Evolutionary conservation across 2,329 filamentous ascomycete genomes (phyloP).

Genomic region (Alternaria sp.): DNA sequence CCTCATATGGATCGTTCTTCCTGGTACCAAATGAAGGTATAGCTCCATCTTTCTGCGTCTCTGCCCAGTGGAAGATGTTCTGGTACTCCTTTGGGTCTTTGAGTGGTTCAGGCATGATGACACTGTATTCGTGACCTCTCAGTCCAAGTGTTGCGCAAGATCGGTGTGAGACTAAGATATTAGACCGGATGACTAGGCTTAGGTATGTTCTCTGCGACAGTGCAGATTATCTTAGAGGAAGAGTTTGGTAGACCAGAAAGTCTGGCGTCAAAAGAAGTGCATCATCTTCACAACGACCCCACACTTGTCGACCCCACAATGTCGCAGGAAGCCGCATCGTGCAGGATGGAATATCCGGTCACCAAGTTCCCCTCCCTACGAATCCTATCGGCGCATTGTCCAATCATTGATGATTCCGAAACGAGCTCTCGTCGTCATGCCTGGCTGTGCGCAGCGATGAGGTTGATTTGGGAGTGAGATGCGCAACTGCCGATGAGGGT

Average conservation of each 20-base stretch:
- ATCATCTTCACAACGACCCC: constrained; percentile 11
- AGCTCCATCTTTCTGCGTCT: constrained; percentile 66
- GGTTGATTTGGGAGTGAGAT: constrained; percentile 1
- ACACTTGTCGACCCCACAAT: constrained; percentile 23
- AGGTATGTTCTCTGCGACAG: not conserved
- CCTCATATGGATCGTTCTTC: constrained; percentile 65
- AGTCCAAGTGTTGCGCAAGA: not conserved
- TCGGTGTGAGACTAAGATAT: constrained; percentile 5
- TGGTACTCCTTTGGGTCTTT: constrained; percentile 51
- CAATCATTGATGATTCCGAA: constrained; percentile 30
- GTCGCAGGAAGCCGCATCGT: constrained; percentile 3
- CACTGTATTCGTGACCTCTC: not conserved
- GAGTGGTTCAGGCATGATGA: constrained; percentile 36
- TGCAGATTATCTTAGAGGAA: not conserved
- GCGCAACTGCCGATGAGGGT: constrained; percentile 38
- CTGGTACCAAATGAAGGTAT: constrained; percentile 64
- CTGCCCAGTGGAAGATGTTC: constrained; percentile 61
- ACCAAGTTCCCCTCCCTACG: not conserved
- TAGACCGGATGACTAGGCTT: not conserved
- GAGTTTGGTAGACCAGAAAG: not conserved
- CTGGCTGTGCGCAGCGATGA: not conserved
- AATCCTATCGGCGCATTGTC: constrained; percentile 8
- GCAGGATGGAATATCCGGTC: constrained; percentile 5
- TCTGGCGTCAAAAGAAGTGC: constrained; percentile 15
- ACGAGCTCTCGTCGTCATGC: not conserved